phyloP scores from a whole-genome alignment of 1,284 basidiomycete species.

The Cyathus pygmaeus region DNA sequence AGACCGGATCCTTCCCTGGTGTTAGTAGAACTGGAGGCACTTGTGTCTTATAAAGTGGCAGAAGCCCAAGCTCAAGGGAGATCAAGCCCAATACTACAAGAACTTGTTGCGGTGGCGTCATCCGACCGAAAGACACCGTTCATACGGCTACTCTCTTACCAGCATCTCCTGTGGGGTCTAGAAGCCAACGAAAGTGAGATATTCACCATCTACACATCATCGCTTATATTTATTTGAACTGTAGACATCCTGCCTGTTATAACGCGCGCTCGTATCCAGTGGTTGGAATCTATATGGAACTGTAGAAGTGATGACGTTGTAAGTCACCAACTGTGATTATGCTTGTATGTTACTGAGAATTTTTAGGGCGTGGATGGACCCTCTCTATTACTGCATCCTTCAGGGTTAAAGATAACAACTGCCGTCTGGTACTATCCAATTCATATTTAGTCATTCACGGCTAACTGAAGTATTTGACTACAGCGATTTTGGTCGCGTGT shows the following conservation, averaged over 20 bases:
- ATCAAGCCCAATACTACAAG: constrained; percentile 15
- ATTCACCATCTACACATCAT: neutral
- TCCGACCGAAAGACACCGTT: constrained; percentile 46
- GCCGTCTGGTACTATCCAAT: too few relatives aligned
- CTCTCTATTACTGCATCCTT: too few relatives aligned
- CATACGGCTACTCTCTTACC: constrained; percentile 58
- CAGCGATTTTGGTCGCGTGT: constrained; percentile 47
- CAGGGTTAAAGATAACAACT: too few relatives aligned
- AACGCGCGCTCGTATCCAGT: constrained; percentile 50
- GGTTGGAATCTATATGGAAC: constrained; percentile 63
- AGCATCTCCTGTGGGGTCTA: constrained; percentile 63
- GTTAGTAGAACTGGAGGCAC: constrained; percentile 27
- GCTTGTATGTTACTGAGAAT: too few relatives aligned
- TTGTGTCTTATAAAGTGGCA: constrained; percentile 5
- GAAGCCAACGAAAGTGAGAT: constrained; percentile 52
- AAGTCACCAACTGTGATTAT: neutral
- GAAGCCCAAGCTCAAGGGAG: too few relatives aligned
- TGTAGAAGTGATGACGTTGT: neutral
- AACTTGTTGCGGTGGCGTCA: constrained; percentile 49
- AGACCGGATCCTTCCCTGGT: constrained; percentile 15
- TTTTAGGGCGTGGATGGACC: too few relatives aligned
- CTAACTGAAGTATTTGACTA: neutral
- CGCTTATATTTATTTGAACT: neutral
- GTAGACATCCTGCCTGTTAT: constrained; percentile 45
- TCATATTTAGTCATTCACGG: neutral